A percentile compares a stretch with the other conserved stretches of the same genome.
phyloP scores from a whole-genome alignment of 257 asterid species.

The Capsicum chinense region DNA sequence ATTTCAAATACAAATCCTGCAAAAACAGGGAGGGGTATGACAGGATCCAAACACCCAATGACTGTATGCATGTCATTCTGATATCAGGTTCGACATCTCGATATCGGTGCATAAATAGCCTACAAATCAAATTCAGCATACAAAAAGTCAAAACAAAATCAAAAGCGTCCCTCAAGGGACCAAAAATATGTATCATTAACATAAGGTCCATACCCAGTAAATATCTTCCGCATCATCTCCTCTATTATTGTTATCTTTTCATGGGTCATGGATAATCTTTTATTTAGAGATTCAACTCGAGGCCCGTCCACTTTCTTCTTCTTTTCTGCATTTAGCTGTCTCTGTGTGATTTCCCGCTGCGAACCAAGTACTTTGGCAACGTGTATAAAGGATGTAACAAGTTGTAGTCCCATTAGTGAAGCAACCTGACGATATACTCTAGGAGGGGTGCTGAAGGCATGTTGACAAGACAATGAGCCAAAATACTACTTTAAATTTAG shows the following conservation, averaged over 20 bases:
- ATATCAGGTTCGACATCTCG: slow-evolving; percentile 95
- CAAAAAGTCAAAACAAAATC: slow-evolving; percentile 1
- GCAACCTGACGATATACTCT: slow-evolving; percentile 92
- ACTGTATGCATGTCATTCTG: slow-evolving; percentile 88
- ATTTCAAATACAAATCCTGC: slow-evolving; percentile 95
- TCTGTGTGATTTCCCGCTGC: slow-evolving; percentile 92
- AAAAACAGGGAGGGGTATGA: slow-evolving; percentile 92
- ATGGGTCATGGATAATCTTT: slow-evolving; percentile 75
- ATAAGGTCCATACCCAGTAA: slow-evolving; percentile 69
- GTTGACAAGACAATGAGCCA: slow-evolving; percentile 38
- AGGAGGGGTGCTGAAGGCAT: slow-evolving; percentile 87
- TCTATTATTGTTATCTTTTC: slow-evolving; percentile 85
- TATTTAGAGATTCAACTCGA: slow-evolving; percentile 86
- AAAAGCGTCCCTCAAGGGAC: slow-evolving; percentile 1
- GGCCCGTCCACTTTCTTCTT: slow-evolving; percentile 80
- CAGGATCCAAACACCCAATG: slow-evolving; percentile 95
- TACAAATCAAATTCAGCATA: slow-evolving; percentile 44
- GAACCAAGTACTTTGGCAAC: slow-evolving; percentile 84
- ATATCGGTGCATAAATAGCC: slow-evolving; percentile 96
- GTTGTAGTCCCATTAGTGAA: slow-evolving; percentile 95
- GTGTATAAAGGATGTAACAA: slow-evolving; percentile 93
- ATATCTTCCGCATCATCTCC: slow-evolving; percentile 94
- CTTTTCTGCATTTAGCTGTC: slow-evolving; percentile 96
- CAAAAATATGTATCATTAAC: slow-evolving; percentile 13
- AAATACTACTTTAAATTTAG: slow-evolving; percentile 26